These are phyloP conservation scores for Fusarium sp. DNA, from an alignment of 2,329 filamentous ascomycete species.

Conservation along the genomic window DNA sequence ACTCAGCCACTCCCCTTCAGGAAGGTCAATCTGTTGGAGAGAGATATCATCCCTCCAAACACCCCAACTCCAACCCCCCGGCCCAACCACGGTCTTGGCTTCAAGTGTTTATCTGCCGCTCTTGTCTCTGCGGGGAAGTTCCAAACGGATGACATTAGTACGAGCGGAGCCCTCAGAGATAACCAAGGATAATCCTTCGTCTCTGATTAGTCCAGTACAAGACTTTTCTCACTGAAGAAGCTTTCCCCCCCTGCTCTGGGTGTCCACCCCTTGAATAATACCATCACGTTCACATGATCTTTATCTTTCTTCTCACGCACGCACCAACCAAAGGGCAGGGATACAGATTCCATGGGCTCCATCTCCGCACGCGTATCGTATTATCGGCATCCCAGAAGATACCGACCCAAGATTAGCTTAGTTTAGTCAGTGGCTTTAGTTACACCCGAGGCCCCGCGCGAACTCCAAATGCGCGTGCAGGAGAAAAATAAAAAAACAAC, in stretches of 20 bases:
- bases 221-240: not conserved
- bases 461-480: not conserved
- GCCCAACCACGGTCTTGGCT: slow-evolving; percentile 35
- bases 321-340: slow-evolving; percentile 3
- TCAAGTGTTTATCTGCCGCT: slow-evolving; percentile 38
- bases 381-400: slow-evolving; percentile 1
- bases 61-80: slow-evolving; percentile 17
- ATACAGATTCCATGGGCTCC: not conserved
- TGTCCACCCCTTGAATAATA: slow-evolving; percentile 14
- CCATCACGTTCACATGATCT: slow-evolving; percentile 34
- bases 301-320: slow-evolving; percentile 24
- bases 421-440: slow-evolving; percentile 28
- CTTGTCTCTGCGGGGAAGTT: slow-evolving; percentile 39
- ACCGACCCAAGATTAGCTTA: not conserved
- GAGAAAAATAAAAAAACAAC: slow-evolving; percentile 1
- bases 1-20: slow-evolving; percentile 29
- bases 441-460: not conserved
- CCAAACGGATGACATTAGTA: slow-evolving; percentile 11
- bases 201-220: not conserved
- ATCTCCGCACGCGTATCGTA: slow-evolving; percentile 28
- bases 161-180: slow-evolving; percentile 6
- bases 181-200: not conserved
- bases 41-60: slow-evolving; percentile 23
- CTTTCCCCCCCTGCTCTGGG: not conserved
- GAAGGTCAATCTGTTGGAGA: slow-evolving; percentile 27